phyloP scores from a whole-genome alignment of 2,329 filamentous ascomycete species.

The Karstenula rhodostoma region DNA sequence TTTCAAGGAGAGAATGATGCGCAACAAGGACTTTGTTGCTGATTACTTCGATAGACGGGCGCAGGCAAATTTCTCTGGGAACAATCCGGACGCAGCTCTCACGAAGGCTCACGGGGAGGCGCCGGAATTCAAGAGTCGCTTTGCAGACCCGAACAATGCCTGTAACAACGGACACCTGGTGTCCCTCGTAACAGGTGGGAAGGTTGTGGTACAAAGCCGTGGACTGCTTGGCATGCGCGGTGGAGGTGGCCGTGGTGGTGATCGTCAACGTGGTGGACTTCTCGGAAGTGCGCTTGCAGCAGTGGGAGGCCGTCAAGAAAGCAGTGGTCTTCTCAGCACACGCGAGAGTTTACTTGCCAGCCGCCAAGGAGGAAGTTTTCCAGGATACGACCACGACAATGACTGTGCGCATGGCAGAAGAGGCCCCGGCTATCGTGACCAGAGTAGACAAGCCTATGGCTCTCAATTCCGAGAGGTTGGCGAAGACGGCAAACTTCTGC shows the following conservation, averaged over 20 bases:
- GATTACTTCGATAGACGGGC: slow-evolving; percentile 61
- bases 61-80: slow-evolving; percentile 51
- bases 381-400: background rate
- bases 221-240: slow-evolving; percentile 11
- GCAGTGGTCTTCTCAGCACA: background rate
- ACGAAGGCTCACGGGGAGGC: slow-evolving; percentile 27
- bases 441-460: background rate
- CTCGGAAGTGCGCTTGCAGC: background rate
- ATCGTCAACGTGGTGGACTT: slow-evolving; percentile 4
- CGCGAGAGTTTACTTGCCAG: background rate
- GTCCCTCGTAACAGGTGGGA: slow-evolving; percentile 49
- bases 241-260: background rate
- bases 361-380: background rate
- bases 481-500: slow-evolving; percentile 25
- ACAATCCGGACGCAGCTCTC: slow-evolving; percentile 52
- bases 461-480: slow-evolving; percentile 18
- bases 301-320: background rate
- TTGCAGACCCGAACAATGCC: slow-evolving; percentile 61
- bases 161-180: slow-evolving; percentile 59
- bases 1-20: slow-evolving; percentile 37
- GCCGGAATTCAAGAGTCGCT: slow-evolving; percentile 56
- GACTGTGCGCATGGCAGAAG: background rate
- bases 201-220: slow-evolving; percentile 17
- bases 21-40: slow-evolving; percentile 53
- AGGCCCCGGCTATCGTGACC: background rate